These are phyloP conservation scores for Pavlovales sp. DNA, from an alignment of 208 protist genomes.

Conservation along the genomic window DNA sequence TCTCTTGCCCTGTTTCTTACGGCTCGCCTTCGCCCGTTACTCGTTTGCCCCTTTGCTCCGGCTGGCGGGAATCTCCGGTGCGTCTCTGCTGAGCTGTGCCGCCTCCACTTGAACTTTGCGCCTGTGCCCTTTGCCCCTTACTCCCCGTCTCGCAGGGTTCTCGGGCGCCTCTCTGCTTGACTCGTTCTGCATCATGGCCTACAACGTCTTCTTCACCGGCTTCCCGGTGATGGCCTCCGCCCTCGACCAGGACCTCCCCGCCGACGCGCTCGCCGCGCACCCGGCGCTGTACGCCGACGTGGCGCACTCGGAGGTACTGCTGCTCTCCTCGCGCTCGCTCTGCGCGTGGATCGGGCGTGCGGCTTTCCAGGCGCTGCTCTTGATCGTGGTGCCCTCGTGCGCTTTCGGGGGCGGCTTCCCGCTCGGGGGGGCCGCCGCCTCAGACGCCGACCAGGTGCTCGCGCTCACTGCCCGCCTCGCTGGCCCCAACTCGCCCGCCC, in stretches of 20 bases:
- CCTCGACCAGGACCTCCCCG: background rate
- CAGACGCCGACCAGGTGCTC: background rate
- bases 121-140: too few relatives aligned
- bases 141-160: too few relatives aligned
- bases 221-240: background rate
- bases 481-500: too few relatives aligned
- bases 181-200: background rate
- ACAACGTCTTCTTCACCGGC: constrained; percentile 1
- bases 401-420: background rate
- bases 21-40: too few relatives aligned
- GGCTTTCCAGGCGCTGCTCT: background rate
- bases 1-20: too few relatives aligned
- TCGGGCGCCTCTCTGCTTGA: background rate
- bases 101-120: too few relatives aligned
- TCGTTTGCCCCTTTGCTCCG: too few relatives aligned
- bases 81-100: too few relatives aligned
- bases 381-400: background rate
- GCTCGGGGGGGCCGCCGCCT: background rate
- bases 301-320: background rate
- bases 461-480: too few relatives aligned
- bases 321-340: background rate
- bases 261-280: background rate
- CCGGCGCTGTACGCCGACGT: background rate
- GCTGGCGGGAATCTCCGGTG: too few relatives aligned
- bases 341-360: background rate